Evolutionary conservation across 2,329 filamentous ascomycete genomes (phyloP).

Genomic region (Pseudocercospora cruenta): DNA sequence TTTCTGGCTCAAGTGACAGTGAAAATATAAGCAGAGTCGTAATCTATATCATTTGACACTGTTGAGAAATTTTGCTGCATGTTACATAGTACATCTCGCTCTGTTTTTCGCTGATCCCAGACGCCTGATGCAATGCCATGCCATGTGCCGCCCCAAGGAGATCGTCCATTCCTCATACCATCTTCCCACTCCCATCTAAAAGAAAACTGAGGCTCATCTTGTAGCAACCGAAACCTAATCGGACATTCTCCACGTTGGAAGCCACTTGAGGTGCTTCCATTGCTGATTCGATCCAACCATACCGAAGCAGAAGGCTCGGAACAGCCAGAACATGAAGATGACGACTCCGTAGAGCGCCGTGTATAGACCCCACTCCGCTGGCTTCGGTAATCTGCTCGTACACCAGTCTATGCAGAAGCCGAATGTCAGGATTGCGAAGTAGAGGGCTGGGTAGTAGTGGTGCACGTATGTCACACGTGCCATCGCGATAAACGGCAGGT

Average conservation of each 20-base stretch:
- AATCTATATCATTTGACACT: conserved; percentile 2
- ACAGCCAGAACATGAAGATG: conserved; percentile 83
- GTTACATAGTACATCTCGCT: conserved; percentile 19
- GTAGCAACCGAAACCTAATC: background rate
- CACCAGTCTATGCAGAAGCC: conserved; percentile 90
- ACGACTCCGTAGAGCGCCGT: conserved; percentile 71
- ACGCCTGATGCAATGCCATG: conserved; percentile 17
- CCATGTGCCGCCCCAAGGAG: background rate
- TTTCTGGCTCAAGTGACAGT: background rate
- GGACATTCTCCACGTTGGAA: conserved; percentile 80
- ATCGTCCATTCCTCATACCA: background rate
- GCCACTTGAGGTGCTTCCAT: conserved; percentile 94
- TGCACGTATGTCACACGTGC: conserved; percentile 98
- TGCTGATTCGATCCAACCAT: conserved; percentile 85
- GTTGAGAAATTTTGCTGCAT: conserved; percentile 9
- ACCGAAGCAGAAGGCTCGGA: conserved; percentile 93
- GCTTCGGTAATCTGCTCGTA: conserved; percentile 67
- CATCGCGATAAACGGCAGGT: conserved; percentile 95
- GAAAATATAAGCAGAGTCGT: background rate
- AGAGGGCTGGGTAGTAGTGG: conserved; percentile 97
- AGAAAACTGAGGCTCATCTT: background rate
- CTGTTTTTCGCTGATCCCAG: conserved; percentile 11
- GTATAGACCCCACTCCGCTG: conserved; percentile 71
- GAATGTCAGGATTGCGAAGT: conserved; percentile 89
- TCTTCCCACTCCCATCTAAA: background rate